Evolutionary conservation across 768 basidiomycete genomes (phyloP).

Genomic region (Lentinula sp.): DNA sequence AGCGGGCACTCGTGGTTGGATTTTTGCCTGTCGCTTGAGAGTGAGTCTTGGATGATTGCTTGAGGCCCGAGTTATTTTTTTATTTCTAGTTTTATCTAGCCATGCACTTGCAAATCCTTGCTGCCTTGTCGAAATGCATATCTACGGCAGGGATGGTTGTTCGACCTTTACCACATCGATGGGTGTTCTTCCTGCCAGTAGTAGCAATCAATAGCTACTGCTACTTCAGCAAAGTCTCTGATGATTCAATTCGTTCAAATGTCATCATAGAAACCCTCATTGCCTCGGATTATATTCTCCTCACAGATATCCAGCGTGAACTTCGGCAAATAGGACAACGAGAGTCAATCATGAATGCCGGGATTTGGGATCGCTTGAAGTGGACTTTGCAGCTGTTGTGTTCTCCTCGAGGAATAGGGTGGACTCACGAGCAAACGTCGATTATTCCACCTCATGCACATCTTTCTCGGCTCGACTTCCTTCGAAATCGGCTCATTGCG

Average conservation of each 20-base stretch:
- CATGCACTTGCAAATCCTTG: too few relatives aligned
- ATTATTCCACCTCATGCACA: constrained; percentile 8
- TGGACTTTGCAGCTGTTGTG: constrained; percentile 7
- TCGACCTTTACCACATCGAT: constrained; percentile 9
- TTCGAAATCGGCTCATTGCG: neutral
- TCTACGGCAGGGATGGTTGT: constrained; percentile 1
- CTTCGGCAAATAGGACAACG: constrained; percentile 6
- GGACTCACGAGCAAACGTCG: constrained; percentile 1
- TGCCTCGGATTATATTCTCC: constrained; percentile 10
- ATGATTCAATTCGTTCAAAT: neutral
- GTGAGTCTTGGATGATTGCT: too few relatives aligned
- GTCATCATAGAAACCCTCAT: neutral
- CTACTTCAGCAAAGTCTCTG: neutral
- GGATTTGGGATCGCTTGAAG: constrained; percentile 8
- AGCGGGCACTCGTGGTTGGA: too few relatives aligned
- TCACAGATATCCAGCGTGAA: constrained; percentile 11
- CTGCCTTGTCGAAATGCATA: too few relatives aligned
- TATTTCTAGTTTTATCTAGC: too few relatives aligned
- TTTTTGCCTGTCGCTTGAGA: too few relatives aligned
- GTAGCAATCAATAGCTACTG: neutral
- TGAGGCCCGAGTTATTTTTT: too few relatives aligned
- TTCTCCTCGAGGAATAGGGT: constrained; percentile 8
- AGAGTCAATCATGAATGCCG: constrained; percentile 7
- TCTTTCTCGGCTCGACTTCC: neutral
- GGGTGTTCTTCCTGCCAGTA: constrained; percentile 8